Percentiles rank a stretch among this genome's conserved stretches.
Conservation (phyloP, 2,329 filamentous ascomycete species). For the Neofusicoccum ribis region DNA sequence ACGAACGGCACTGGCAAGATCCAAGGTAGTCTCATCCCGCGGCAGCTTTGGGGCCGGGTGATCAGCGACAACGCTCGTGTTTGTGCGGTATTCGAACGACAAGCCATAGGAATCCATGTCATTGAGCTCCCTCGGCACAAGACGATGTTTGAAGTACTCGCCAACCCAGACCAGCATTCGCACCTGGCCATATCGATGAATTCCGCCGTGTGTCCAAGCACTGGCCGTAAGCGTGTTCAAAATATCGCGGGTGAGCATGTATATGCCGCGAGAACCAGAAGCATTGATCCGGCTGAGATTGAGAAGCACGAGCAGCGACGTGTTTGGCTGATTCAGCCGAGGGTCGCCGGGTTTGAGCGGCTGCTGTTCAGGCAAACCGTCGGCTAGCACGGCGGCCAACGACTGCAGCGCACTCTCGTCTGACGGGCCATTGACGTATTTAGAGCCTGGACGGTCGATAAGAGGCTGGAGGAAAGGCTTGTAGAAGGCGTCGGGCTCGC, state of each 20-base stretch:
- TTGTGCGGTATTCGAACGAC: not conserved
- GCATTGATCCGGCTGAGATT: not conserved
- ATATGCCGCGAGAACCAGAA: not conserved
- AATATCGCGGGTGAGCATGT: slow-evolving; percentile 59
- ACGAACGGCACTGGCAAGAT: slow-evolving; percentile 6
- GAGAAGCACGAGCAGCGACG: slow-evolving; percentile 63
- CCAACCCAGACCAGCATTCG: slow-evolving; percentile 75
- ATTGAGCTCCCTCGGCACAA: slow-evolving; percentile 57
- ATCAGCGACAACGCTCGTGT: not conserved
- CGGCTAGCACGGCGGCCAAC: slow-evolving; percentile 55
- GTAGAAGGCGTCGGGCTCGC: slow-evolving; percentile 71
- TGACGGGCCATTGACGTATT: slow-evolving; percentile 33
- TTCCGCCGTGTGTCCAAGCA: slow-evolving; percentile 58
- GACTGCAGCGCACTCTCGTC: slow-evolving; percentile 25
- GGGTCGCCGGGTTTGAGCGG: slow-evolving; percentile 39
- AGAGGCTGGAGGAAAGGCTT: slow-evolving; percentile 57
- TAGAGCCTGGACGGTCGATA: slow-evolving; percentile 40
- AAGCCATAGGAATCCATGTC: not conserved
- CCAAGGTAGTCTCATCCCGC: not conserved
- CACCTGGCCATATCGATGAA: slow-evolving; percentile 77
- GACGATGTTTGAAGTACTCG: slow-evolving; percentile 56
- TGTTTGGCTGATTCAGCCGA: slow-evolving; percentile 59
- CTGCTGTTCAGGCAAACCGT: slow-evolving; percentile 58
- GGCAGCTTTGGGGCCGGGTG: not conserved
- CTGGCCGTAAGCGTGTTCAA: slow-evolving; percentile 62